A percentile compares a stretch with the other conserved stretches of the same genome.
These are phyloP conservation scores for Rhodamnia argentea DNA, from an alignment of 345 rosid species.

Conservation along the genomic window DNA sequence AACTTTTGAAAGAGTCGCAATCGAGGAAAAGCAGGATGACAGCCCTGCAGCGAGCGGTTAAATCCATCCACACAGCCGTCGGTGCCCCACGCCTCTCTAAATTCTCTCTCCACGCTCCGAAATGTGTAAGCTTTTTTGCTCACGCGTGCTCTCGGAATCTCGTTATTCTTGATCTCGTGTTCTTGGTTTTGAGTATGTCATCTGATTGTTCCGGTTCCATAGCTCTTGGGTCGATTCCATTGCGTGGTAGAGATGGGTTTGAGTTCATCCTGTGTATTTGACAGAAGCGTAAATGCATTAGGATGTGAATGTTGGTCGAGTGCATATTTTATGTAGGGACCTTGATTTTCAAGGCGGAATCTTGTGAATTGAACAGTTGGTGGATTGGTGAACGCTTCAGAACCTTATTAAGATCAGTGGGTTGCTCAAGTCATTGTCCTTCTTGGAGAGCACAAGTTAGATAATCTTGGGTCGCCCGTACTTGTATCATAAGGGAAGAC, in stretches of 20 bases:
- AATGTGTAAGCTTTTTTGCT: slow-evolving; percentile 27
- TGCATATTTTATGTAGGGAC: background rate
- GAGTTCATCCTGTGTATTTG: background rate
- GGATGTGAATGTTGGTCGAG: background rate
- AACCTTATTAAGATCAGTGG: background rate
- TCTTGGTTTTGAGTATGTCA: background rate
- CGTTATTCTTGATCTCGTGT: background rate
- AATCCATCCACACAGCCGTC: slow-evolving; percentile 23
- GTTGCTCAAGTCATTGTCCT: background rate
- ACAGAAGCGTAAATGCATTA: background rate
- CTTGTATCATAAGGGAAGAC: background rate
- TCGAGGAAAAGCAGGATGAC: slow-evolving; percentile 1
- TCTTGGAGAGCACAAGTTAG: background rate
- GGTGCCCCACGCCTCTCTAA: slow-evolving; percentile 37
- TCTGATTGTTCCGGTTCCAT: background rate
- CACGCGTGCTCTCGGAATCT: background rate
- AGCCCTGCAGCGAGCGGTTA: slow-evolving; percentile 19
- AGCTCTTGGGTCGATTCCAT: background rate
- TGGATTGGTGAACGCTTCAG: background rate
- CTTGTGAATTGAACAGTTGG: background rate
- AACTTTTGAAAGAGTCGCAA: background rate
- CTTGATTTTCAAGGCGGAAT: background rate
- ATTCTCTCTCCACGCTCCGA: slow-evolving; percentile 49
- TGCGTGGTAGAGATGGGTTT: background rate
- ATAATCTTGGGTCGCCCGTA: background rate